Evolutionary conservation across 2,329 filamentous ascomycete genomes (phyloP), one percentile per base, ranked within the genome.

Genomic region (Aschersonia sp.): DNA sequence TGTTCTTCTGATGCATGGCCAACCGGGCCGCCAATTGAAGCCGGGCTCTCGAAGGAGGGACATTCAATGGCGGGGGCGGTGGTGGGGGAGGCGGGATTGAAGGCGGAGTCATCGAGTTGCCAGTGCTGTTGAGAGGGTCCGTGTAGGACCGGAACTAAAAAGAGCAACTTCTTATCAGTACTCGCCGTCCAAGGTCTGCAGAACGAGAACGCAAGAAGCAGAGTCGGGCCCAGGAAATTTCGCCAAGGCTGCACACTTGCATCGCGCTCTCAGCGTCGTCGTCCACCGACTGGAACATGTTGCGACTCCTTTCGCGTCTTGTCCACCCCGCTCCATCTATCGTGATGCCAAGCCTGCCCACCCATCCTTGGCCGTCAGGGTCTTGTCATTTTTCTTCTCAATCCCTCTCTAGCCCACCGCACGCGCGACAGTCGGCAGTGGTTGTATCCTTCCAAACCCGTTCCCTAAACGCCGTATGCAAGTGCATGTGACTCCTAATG

Each of bases 11-110:
- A 54, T 87, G 84, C 65, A 84, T 77, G 2, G 86, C 78, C 58
- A 97, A 73, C 10, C 89, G 80, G 10, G 86, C 85, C n/a, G 88
- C 89, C n/a, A 97, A 76, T 63, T 94, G 87, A 48, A 87, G 74
- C 45, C 90, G 80, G 6, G 90, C 90, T 46, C 90, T 80, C 6
- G 87, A 94, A 2, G 90, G 89, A 1, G 85, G 82, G 37, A 90
- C 81, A 61, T 90, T 92, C 58, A 95, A 71, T 10, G 88, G 87
- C 32, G 85, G 82, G 29, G 80, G 84, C n/a, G 83, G 83, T 1
- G 78, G 74, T 2, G 73, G 74, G 3, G 77, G 77, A 6, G 77
- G 75, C 3, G 65, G 74, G 44, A 79, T 73, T 10, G 76, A 77
- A 2, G 75, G 78, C 44, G 74, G 77, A 49, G 73, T 71, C 55